Percentiles rank a stretch among this genome's conserved stretches.
phyloP scores from a whole-genome alignment of 495 filamentous ascomycete species.

The Melanomma pulvis-pyrius region DNA sequence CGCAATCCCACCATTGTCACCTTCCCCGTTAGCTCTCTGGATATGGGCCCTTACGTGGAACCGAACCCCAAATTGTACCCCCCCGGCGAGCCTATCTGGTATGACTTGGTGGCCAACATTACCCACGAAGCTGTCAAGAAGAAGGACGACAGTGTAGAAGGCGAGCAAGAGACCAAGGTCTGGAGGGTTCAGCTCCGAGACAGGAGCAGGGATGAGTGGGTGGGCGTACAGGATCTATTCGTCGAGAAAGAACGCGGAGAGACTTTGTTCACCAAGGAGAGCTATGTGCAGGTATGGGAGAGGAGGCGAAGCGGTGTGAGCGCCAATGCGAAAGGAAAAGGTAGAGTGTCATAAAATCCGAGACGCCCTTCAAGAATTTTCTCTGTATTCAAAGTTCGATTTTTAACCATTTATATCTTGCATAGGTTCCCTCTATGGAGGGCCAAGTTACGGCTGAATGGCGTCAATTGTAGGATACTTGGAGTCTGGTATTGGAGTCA shows the following conservation, averaged over 20 bases:
- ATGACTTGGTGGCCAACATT: conserved; percentile 95
- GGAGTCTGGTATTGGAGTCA: neutral
- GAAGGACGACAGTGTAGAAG: conserved; percentile 73
- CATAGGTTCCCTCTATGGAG: neutral
- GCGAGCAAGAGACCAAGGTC: conserved; percentile 80
- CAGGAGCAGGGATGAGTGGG: conserved; percentile 74
- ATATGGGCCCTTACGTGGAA: conserved; percentile 87
- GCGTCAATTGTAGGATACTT: neutral
- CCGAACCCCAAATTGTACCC: conserved; percentile 64
- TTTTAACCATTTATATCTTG: neutral
- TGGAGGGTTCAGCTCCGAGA: conserved; percentile 69
- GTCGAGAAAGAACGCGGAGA: conserved; percentile 85
- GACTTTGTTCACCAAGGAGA: conserved; percentile 87
- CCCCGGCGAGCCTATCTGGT: conserved; percentile 84
- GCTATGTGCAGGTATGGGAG: conserved; percentile 97
- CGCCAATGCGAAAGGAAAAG: conserved; percentile 16
- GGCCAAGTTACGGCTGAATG: neutral
- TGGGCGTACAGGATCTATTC: conserved; percentile 90
- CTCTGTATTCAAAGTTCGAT: neutral
- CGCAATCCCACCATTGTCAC: conserved; percentile 98
- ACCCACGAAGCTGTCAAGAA: conserved; percentile 84
- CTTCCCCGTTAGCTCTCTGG: conserved; percentile 79
- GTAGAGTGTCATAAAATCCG: neutral
- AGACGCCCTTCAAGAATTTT: neutral
- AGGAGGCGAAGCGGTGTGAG: conserved; percentile 56